These are phyloP conservation scores for Candida taoyuanica DNA, from an alignment of 805 yeast genomes.

Conservation along the genomic window DNA sequence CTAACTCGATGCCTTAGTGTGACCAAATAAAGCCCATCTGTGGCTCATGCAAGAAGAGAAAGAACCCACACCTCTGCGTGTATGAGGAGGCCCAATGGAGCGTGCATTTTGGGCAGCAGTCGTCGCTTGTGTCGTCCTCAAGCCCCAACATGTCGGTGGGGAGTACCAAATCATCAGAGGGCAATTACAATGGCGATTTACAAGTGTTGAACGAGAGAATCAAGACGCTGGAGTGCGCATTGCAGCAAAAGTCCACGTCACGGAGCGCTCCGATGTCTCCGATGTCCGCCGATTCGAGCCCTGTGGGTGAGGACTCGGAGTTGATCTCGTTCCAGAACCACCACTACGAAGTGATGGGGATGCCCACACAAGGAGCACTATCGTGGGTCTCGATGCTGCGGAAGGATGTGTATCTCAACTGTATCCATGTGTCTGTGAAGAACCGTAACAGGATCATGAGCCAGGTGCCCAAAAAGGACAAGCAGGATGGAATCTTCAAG, in stretches of 20 bases:
- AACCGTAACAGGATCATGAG: conserved; percentile 5
- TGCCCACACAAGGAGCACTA: conserved; percentile 20
- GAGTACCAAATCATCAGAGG: too few relatives aligned
- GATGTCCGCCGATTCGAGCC: not conserved
- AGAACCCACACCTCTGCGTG: conserved; percentile 15
- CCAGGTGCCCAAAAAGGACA: not conserved
- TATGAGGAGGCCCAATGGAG: conserved; percentile 25
- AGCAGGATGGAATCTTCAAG: conserved; percentile 4
- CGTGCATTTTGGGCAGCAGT: conserved; percentile 5
- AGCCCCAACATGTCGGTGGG: not conserved
- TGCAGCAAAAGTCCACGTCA: not conserved
- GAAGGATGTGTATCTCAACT: conserved; percentile 23
- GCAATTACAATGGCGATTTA: conserved; percentile 2
- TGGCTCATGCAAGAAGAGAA: conserved; percentile 19
- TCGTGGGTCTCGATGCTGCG: conserved; percentile 25
- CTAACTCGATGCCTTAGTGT: conserved; percentile 16
- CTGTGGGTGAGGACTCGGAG: conserved; percentile 1
- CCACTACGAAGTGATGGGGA: conserved; percentile 7
- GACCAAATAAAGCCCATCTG: conserved; percentile 25
- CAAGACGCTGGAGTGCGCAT: conserved; percentile 14
- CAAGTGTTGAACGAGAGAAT: conserved; percentile 14
- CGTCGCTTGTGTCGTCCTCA: not conserved
- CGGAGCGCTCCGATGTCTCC: not conserved
- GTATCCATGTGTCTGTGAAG: conserved; percentile 12
- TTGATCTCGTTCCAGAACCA: conserved; percentile 9